These are phyloP conservation scores for Backusella sp. DNA, from an alignment of 192 early-diverging fungal species.

Conservation along the genomic window DNA sequence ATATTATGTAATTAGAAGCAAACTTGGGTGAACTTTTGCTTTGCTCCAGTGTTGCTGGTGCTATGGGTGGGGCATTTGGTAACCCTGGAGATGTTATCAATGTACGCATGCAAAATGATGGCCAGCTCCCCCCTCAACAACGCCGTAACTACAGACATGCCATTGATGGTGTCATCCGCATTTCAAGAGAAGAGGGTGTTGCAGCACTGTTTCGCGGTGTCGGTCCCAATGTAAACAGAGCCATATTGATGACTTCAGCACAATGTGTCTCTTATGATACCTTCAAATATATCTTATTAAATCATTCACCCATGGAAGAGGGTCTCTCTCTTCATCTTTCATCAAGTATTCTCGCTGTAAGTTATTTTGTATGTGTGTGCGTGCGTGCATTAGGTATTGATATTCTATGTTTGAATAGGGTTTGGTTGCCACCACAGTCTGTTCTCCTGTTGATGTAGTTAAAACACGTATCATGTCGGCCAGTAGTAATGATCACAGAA, in stretches of 20 bases:
- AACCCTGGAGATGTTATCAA: slow-evolving; percentile 79
- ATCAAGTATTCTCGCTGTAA: slow-evolving; percentile 67
- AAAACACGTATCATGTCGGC: slow-evolving; percentile 84
- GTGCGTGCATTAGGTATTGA: background rate
- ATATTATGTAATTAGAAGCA: slow-evolving; percentile 15
- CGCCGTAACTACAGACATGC: slow-evolving; percentile 78
- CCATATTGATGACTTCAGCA: slow-evolving; percentile 78
- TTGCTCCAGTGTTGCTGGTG: slow-evolving; percentile 45
- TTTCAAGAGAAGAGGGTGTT: slow-evolving; percentile 75
- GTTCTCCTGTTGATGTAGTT: slow-evolving; percentile 77
- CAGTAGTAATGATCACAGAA: slow-evolving; percentile 10
- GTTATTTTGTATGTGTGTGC: slow-evolving; percentile 15
- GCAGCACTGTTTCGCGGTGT: slow-evolving; percentile 83
- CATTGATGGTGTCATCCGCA: slow-evolving; percentile 68
- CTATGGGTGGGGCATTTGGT: slow-evolving; percentile 65
- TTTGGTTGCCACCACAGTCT: slow-evolving; percentile 70
- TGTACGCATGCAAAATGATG: slow-evolving; percentile 80
- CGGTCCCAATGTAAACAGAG: slow-evolving; percentile 85
- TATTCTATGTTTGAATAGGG: slow-evolving; percentile 38
- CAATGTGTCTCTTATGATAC: slow-evolving; percentile 75
- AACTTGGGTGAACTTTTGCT: slow-evolving; percentile 35
- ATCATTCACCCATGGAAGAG: slow-evolving; percentile 57
- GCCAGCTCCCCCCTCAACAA: slow-evolving; percentile 54
- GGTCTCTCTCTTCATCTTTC: slow-evolving; percentile 64
- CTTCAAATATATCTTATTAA: slow-evolving; percentile 67